Percentiles rank a stretch among this genome's conserved stretches.
Evolutionary conservation across 768 basidiomycete genomes (phyloP).

Genomic region (Serendipita indica): DNA sequence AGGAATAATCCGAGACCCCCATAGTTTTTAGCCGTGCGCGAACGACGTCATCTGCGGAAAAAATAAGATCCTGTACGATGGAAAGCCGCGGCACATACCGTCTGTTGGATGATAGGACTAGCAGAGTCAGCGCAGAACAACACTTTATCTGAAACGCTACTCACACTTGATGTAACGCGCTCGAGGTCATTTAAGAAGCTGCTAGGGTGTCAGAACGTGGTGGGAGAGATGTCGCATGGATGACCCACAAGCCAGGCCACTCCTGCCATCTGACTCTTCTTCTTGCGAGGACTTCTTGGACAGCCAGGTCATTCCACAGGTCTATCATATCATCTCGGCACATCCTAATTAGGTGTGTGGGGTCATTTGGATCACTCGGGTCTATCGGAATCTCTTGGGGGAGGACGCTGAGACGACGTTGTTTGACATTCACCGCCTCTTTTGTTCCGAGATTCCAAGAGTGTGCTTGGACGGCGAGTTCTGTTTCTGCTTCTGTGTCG

Average conservation of each 20-base stretch:
- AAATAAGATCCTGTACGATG: neutral
- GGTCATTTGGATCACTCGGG: neutral
- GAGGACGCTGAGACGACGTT: neutral
- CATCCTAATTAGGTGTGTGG: conserved; percentile 19
- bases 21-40: conserved; percentile 37
- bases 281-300: conserved; percentile 30
- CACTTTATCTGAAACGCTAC: neutral
- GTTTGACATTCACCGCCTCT: neutral
- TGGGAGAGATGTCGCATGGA: neutral
- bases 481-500: conserved; percentile 6
- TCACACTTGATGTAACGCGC: conserved; percentile 27
- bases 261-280: conserved; percentile 37
- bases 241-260: conserved; percentile 46
- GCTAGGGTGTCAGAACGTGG: neutral
- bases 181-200: conserved; percentile 40
- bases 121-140: too few species aligned
- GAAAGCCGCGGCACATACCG: neutral
- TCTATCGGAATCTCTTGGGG: neutral
- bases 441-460: neutral
- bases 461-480: neutral
- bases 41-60: conserved; percentile 33
- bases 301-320: conserved; percentile 36
- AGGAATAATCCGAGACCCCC: conserved; percentile 13
- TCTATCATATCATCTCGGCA: conserved; percentile 34
- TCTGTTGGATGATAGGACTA: neutral